phyloP scores from a whole-genome alignment of 2,329 filamentous ascomycete genomes.

The Colletotrichum graminicola region DNA sequence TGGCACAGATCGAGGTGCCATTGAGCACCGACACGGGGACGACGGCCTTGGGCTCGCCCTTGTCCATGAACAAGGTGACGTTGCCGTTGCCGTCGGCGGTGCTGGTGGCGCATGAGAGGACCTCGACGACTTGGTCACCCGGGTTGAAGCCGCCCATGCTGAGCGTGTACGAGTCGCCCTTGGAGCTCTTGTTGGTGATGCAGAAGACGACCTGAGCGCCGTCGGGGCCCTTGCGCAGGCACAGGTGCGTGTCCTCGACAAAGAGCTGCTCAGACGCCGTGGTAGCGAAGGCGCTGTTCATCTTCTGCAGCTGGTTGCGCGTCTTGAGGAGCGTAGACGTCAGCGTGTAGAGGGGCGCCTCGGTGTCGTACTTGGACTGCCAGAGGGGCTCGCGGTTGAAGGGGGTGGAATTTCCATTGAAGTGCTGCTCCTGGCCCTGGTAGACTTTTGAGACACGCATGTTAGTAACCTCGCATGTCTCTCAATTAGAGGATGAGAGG shows the following conservation, averaged over 20 bases:
- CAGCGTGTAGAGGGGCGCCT: slow-evolving; percentile 59
- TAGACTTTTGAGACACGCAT: slow-evolving; percentile 58
- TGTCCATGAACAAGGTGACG: slow-evolving; percentile 39
- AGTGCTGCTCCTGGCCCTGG: slow-evolving; percentile 75
- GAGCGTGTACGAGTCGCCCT: slow-evolving; percentile 36
- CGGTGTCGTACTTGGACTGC: slow-evolving; percentile 64
- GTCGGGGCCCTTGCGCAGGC: slow-evolving; percentile 37
- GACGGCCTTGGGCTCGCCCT: slow-evolving; percentile 35
- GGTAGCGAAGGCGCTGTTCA: slow-evolving; percentile 27
- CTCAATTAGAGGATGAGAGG: background rate
- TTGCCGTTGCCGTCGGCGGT: slow-evolving; percentile 39
- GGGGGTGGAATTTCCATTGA: slow-evolving; percentile 59
- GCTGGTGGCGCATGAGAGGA: slow-evolving; percentile 27
- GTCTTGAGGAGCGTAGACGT: slow-evolving; percentile 32
- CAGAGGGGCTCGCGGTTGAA: slow-evolving; percentile 71
- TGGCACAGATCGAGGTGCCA: slow-evolving; percentile 26
- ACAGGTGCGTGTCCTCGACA: slow-evolving; percentile 38
- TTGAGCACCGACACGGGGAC: slow-evolving; percentile 23
- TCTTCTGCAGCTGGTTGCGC: slow-evolving; percentile 35
- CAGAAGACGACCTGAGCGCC: slow-evolving; percentile 40
- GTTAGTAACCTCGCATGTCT: background rate
- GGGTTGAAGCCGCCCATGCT: slow-evolving; percentile 37
- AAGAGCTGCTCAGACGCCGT: slow-evolving; percentile 39
- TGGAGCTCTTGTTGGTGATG: slow-evolving; percentile 40
- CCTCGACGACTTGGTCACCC: slow-evolving; percentile 35